Base-by-base conservation (phyloP, 163 green algal species). In the Scenedesmus sp. region DNA sequence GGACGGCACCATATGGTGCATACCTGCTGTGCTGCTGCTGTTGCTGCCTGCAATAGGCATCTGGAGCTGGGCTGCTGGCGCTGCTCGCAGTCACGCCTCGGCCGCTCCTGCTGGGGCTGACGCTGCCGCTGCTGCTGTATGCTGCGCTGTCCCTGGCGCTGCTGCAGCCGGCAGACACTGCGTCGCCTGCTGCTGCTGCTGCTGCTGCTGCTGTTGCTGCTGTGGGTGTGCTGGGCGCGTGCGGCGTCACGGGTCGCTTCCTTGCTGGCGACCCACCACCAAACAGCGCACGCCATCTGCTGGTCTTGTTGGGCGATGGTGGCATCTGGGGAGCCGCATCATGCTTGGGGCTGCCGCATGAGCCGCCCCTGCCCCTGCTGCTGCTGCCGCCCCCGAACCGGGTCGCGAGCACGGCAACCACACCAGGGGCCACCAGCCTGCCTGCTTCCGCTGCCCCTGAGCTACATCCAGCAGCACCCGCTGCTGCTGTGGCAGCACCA, bases 201-300 rank as follows among this genome's bases (percentile, higher is more conserved):
- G 26, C 43, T 84, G 68, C 30, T 83, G 83, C 59, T 68, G 56
- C 59, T 79, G 51, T 49, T 65, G 35, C 15, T 79, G 37, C 53
- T 81, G 83, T 35, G 0, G 15, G n/a, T 44, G 22, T 35, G 12
- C 0, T 73, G 22, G 81, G n/a, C 40, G 46, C 78, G 33, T 61
- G 33, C 2, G 83, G 37, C 9, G 83, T 79, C 24, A 37, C 35
- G 1, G 83, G 37, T 7, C 83, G 53, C 35, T 81, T 79, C 37
- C 49, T 88, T n/a, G 56, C 35, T 46, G 83, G 59, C 16, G 83
- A 88, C 4, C 35, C 59, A 0, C 61, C 83, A 1, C 83, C 83
- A 89, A 89, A 89, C 61, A 89, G 61, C 6, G 61, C 43, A 24
- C 83, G 42, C 83, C 83, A 89, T 6, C 83, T 59, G 61, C 83